phyloP scores from a whole-genome alignment of 179 eudicot species.

The Drosera spatulata region DNA sequence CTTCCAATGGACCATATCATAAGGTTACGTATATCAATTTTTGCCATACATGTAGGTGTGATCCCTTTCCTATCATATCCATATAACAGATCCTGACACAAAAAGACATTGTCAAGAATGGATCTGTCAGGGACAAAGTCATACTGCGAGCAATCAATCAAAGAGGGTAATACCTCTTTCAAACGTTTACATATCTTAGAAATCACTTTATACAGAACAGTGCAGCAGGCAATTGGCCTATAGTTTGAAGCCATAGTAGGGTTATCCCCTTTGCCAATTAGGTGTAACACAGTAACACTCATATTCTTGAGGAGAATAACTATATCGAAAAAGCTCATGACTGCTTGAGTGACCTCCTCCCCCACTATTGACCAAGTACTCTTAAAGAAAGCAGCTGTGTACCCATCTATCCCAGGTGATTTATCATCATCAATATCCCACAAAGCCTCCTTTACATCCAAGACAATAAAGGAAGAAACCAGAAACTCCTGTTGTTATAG shows the following conservation, averaged over 20 bases:
- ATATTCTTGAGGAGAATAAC: no score
- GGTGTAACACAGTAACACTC: not conserved
- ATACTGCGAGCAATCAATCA: not conserved
- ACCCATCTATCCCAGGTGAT: no score
- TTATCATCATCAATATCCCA: no score
- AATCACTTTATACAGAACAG: not conserved
- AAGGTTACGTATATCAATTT: not conserved
- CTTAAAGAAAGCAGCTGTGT: no score
- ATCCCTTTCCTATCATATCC: not conserved
- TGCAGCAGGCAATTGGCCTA: constrained; percentile 1
- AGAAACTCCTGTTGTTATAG: no score
- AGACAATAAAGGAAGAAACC: no score
- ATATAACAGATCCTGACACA: not conserved
- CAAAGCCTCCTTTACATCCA: no score
- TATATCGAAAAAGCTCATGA: no score
- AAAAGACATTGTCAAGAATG: not conserved
- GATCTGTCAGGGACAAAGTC: not conserved
- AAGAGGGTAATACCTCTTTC: not conserved
- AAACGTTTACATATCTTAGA: not conserved
- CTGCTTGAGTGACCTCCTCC: no score
- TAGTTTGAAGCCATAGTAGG: not conserved
- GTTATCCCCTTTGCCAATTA: not conserved
- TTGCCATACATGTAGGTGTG: not conserved
- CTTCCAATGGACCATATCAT: constrained; percentile 1
- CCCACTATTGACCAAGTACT: no score